Base-by-base conservation (phyloP, 352 stramenopile genomes). In the Globisporangium acanthophoron region DNA sequence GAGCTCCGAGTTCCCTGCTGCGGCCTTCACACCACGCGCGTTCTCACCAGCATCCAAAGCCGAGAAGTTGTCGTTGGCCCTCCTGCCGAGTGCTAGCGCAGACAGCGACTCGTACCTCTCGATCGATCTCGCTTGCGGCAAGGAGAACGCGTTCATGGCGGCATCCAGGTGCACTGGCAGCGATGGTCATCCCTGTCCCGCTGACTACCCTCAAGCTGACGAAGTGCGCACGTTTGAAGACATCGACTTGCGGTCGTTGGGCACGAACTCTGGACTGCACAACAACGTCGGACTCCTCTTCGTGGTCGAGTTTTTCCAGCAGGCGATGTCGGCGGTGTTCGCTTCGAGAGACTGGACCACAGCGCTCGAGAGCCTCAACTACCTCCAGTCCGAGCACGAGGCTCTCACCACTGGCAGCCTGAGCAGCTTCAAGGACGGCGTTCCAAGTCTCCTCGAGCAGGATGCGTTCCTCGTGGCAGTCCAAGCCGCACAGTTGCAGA, bases 271-370 rank as follows among this genome's bases (percentile, higher is more conserved):
- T 3, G 70, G 73, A 0, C 58, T 82, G 6, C 44, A 65, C 15
- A 82, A 82, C 56, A 82, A 70, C 54, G 50, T 78, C 1, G 67
- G 70, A 15, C 50, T 82, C 47, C 59, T 82, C 5, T 82, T 57
- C 46, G 56, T 78, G 1, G 49, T 79, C 15, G 73, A 79, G 3
- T 79, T 72, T 33, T 79, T 82, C 58, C 59, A 78, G 41, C 62
- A 75, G 35, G 66, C 55, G 13, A 67, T 79, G 60, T 67, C 60
- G 11, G 65, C 64, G 16, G 31, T 79, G 0, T 65, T 82, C 33
- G 70, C 62, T 2, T 51, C 65, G 2, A 59, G 62, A 20, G 65
- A 77, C 49, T 82, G 73, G 70, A 52, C 20, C 0, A 44, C 16
- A n/a, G 44, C 68, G n/a, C 56, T 82, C 0, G 51, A 70, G 27